These are phyloP conservation scores for Phytophthora boehmeriae DNA, from an alignment of 352 stramenopile genomes.

Conservation along the genomic window DNA sequence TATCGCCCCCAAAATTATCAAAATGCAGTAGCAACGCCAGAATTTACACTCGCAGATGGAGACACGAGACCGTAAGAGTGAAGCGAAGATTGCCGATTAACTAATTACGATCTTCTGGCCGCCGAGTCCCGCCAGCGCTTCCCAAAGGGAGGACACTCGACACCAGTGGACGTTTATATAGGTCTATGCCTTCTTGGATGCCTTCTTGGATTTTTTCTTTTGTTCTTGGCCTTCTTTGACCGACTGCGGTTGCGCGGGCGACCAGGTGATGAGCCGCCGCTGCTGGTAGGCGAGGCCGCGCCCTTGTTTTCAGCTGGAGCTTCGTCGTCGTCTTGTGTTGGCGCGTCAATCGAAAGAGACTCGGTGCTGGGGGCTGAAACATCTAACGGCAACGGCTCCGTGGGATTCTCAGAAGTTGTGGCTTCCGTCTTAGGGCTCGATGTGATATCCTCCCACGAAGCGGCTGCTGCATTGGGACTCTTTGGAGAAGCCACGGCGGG, in stretches of 20 bases:
- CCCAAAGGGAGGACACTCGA: conserved; percentile 4
- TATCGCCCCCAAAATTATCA: too few species aligned
- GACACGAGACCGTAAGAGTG: too few species aligned
- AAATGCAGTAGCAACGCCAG: neutral
- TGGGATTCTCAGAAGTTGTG: conserved; percentile 11
- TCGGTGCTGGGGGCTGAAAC: conserved; percentile 15
- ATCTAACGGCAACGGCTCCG: conserved; percentile 22
- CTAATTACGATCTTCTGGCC: conserved; percentile 28
- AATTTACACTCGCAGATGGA: too few species aligned
- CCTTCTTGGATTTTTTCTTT: conserved; percentile 66
- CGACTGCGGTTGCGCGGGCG: conserved; percentile 32
- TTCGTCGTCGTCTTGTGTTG: conserved; percentile 30
- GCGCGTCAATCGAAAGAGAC: conserved; percentile 24
- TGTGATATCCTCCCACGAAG: conserved; percentile 28
- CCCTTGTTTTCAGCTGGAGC: conserved; percentile 23
- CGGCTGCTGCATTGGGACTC: conserved; percentile 3
- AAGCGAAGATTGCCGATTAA: conserved; percentile 19
- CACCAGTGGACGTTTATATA: conserved; percentile 13
- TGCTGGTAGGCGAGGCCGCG: conserved; percentile 27
- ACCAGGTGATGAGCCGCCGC: conserved; percentile 18
- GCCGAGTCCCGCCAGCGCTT: neutral
- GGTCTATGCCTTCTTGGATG: conserved; percentile 33
- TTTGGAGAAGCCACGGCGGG: conserved; percentile 19
- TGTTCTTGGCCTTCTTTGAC: conserved; percentile 66
- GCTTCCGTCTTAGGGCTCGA: conserved; percentile 25